These are phyloP conservation scores for Lithohypha guttulata DNA, from an alignment of 2,329 filamentous ascomycete genomes.

Conservation along the genomic window DNA sequence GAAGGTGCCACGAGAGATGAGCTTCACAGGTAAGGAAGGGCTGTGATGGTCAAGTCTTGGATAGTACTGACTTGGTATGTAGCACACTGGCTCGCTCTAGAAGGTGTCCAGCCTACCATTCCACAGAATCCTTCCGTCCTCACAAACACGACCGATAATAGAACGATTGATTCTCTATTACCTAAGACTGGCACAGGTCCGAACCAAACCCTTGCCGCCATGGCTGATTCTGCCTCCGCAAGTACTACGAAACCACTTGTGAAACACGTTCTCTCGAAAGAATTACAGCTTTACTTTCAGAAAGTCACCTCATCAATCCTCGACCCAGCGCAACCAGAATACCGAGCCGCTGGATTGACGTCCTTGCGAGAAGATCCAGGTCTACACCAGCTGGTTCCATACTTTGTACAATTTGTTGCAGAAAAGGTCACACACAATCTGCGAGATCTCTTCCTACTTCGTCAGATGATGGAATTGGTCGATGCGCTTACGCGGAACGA, in stretches of 20 bases:
- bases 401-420: constrained; percentile 90
- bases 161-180: constrained; percentile 65
- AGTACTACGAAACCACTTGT: constrained; percentile 78
- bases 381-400: constrained; percentile 87
- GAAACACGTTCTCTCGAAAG: constrained; percentile 92
- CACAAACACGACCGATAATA: constrained; percentile 63
- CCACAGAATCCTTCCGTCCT: constrained; percentile 65
- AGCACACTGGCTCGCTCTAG: constrained; percentile 96
- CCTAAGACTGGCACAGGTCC: constrained; percentile 77
- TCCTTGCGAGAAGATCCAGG: constrained; percentile 83
- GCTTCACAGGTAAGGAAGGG: constrained; percentile 62
- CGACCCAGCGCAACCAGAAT: constrained; percentile 76
- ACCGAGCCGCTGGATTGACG: constrained; percentile 73
- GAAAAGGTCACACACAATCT: constrained; percentile 85
- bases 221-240: constrained; percentile 66
- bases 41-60: neutral
- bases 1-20: constrained; percentile 86
- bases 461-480: constrained; percentile 84
- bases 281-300: constrained; percentile 92
- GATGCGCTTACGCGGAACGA: constrained; percentile 75
- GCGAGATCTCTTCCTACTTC: constrained; percentile 78
- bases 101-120: constrained; percentile 93
- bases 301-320: constrained; percentile 83
- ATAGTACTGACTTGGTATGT: constrained; percentile 6
- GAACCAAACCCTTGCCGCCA: constrained; percentile 72